These are phyloP conservation scores for Nitzschia sp. DNA, from an alignment of 108 stramenopile species.

Conservation along the genomic window DNA sequence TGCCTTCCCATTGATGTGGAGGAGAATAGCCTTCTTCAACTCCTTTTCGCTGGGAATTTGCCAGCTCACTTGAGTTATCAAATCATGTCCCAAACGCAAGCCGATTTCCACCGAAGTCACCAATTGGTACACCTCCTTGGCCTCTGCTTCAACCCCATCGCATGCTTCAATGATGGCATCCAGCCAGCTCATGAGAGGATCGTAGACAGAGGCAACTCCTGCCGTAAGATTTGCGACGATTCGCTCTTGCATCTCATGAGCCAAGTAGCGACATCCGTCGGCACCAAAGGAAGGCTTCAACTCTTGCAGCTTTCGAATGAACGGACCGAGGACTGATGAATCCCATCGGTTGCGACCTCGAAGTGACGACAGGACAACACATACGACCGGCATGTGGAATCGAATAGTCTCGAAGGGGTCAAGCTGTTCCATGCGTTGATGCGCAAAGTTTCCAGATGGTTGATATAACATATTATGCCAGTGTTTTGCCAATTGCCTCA, in stretches of 20 bases:
- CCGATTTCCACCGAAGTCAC: conserved; percentile 39
- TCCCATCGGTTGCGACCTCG: conserved; percentile 46
- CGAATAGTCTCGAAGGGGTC: conserved; percentile 47
- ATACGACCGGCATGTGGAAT: conserved; percentile 39
- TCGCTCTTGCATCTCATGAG: conserved; percentile 20
- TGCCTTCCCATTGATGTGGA: conserved; percentile 27
- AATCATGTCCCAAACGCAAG: conserved; percentile 35
- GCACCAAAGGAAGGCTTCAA: conserved; percentile 20
- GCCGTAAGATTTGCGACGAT: conserved; percentile 30
- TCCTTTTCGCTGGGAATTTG: conserved; percentile 31
- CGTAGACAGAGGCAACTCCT: conserved; percentile 17
- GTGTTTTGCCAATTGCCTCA: conserved; percentile 36
- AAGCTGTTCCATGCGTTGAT: conserved; percentile 45
- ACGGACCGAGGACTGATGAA: conserved; percentile 28
- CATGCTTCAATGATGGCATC: conserved; percentile 35
- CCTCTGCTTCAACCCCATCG: conserved; percentile 25
- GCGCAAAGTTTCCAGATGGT: conserved; percentile 34
- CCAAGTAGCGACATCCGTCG: conserved; percentile 14
- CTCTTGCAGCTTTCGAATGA: conserved; percentile 30
- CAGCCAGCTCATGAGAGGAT: conserved; percentile 33
- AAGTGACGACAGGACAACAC: conserved; percentile 25
- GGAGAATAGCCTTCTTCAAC: conserved; percentile 23
- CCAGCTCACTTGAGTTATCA: conserved; percentile 41
- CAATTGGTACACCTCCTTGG: conserved; percentile 19
- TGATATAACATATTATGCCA: conserved; percentile 36